Evolutionary conservation across 441 rosid genomes (phyloP), one percentile per base, ranked within the genome.

Genomic region (Oxalis stricta): DNA sequence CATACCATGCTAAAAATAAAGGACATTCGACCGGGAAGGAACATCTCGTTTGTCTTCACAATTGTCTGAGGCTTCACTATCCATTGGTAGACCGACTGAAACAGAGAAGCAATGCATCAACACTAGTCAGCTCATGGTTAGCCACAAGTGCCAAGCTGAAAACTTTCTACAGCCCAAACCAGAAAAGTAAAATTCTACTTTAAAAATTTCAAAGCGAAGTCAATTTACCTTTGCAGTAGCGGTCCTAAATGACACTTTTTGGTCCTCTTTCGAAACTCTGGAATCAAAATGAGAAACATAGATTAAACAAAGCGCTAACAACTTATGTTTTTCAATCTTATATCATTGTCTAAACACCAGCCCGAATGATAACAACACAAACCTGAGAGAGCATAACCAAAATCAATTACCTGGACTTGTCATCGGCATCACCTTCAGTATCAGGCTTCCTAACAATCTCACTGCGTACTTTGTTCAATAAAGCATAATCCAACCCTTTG

Each of bases 21-120:
- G 19, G 97, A 55, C 95, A 88, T 84, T 60, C 95, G 73, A 39
- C 97, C 97, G 5, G 95, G 95, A 56, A 88, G 88, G 65, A 88
- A 88, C 86, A 88, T 71, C 70, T 88, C 95, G 61, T 77, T 88
- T 44, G 97, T 68, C 83, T 88, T 88, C 58, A 71, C 55, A 52
- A 68, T 46, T 16, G 82, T 69, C 56, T 88, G 91, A 19, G 91
- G 97, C 71, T 84, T 84, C 54, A 88, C 94, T 29, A 80, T 88
- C 76, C 83, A 82, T 52, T 82, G 81, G 55, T 88, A 88, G 33
- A 82, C 84, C 1, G 95, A 82, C 97, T 88, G 79, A 40, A 65
- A 58, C 11, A 61, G 5, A 19, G 31, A 56, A 36, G 49, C 23
- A 36, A 16, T 15, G 47, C 22, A 47, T 37, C 16, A 45, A 38